A percentile compares a stretch with the other conserved stretches of the same genome.
Conservation (phyloP, 306 rosid species). For the Castanopsis chinensis region DNA sequence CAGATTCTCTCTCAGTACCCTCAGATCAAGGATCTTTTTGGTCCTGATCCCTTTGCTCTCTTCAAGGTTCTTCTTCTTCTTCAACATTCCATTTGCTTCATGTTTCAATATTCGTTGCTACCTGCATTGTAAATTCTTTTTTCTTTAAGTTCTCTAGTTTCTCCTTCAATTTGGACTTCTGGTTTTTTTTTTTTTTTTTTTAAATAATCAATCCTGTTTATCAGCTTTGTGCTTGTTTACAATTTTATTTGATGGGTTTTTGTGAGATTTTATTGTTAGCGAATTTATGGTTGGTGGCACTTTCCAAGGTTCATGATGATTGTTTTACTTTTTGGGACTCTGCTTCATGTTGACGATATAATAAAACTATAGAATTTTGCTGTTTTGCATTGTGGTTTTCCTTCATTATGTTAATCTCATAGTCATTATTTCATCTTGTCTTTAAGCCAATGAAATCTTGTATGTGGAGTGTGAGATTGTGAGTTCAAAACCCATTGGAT, state of each 20-base stretch:
- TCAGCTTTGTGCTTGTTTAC: neutral
- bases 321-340: too few relatives aligned
- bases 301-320: too few relatives aligned
- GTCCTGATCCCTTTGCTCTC: conserved; percentile 72
- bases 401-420: neutral
- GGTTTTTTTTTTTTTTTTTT: neutral
- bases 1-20: conserved; percentile 91
- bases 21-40: conserved; percentile 79
- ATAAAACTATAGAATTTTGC: too few relatives aligned
- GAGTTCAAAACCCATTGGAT: too few relatives aligned
- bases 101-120: neutral
- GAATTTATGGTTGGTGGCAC: neutral
- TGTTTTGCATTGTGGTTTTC: too few relatives aligned
- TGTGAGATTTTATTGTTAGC: neutral
- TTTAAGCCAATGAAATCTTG: neutral
- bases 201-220: neutral
- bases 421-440: neutral
- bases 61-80: conserved; percentile 50
- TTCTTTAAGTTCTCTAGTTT: neutral
- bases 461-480: too few relatives aligned
- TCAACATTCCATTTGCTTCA: neutral
- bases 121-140: conserved; percentile 3
- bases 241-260: neutral
- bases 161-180: neutral
- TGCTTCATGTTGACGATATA: too few relatives aligned